Percentiles rank a stretch among this genome's conserved stretches.
Conservation (phyloP, 2,329 filamentous ascomycete species). For the Myriosclerotinia scirpicola region DNA sequence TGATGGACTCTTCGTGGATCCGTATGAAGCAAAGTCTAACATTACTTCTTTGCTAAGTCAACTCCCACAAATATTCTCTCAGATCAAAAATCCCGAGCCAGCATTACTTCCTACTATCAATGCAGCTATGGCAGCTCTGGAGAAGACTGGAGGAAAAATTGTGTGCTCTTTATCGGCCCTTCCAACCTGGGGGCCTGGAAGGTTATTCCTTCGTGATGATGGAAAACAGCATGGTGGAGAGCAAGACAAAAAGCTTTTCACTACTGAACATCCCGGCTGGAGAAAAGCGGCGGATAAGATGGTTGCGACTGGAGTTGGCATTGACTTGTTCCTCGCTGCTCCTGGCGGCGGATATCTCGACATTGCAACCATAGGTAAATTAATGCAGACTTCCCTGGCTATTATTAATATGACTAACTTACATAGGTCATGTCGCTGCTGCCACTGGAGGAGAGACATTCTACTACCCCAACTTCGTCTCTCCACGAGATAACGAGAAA, state of each 20-base stretch:
- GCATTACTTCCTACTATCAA: conserved; percentile 82
- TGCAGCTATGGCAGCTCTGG: conserved; percentile 78
- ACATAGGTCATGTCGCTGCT: conserved; percentile 73
- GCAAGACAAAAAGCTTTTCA: conserved; percentile 86
- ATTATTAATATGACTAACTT: conserved; percentile 26
- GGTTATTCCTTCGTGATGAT: conserved; percentile 83
- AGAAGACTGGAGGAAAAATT: conserved; percentile 88
- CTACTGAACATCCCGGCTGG: conserved; percentile 86
- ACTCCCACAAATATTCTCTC: conserved; percentile 82
- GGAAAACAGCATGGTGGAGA: conserved; percentile 83
- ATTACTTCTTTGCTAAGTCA: conserved; percentile 84
- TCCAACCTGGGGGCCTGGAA: conserved; percentile 87
- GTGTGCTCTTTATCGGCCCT: conserved; percentile 84
- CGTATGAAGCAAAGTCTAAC: conserved; percentile 81
- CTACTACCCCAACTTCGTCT: conserved; percentile 95
- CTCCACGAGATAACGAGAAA: conserved; percentile 80
- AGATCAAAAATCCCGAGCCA: conserved; percentile 87
- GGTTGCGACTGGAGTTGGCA: conserved; percentile 80
- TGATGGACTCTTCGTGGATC: conserved; percentile 91
- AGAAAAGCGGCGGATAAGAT: conserved; percentile 84
- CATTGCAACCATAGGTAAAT: conserved; percentile 81
- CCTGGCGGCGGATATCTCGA: conserved; percentile 90
- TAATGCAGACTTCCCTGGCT: background rate
- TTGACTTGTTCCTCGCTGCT: conserved; percentile 92
- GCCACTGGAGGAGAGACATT: conserved; percentile 94